Evolutionary conservation across 306 rosid species (phyloP), one percentile per base, ranked within the genome.

Genomic region (Notholithocarpus densiflorus): DNA sequence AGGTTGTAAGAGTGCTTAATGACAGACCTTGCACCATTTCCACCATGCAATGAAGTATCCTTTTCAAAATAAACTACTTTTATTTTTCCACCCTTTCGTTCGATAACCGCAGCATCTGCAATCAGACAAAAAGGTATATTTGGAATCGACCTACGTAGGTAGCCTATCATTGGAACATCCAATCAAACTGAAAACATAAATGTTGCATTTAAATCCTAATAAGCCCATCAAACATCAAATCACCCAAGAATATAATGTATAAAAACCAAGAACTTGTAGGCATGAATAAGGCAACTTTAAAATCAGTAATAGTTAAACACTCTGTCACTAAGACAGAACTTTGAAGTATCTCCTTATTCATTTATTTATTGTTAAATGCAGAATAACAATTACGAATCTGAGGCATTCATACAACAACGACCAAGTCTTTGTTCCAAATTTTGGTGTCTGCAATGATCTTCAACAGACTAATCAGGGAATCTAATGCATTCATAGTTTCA

Each of bases 1-100:
- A 87, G n/a, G 90, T 73, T 37, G 82, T 83, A 77, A 91, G 66
- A 87, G 95, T 82, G 84, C 79, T 83, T 83, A 85, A 43, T 77
- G 97, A 79, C 79, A 92, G 72, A 83, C 87, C 85, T 84, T 87
- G 93, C 84, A 75, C 87, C 98, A 92, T 87, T 73, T 82, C 78
- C 37, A 27, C 68, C 68, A 61, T 27, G 60, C 77, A 76, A 75
- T 48, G 53, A 56, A 13, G 66, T 9, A 71, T 66, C 73, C 31
- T 72, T 71, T 57, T 59, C 75, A 72, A 52, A 31, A 27, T 59
- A 77, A 61, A 73, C 51, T 40, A 84, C 62, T 66, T 27, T 80
- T 23, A 56, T 45, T 43, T 75, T 76, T 37, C 54, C 72, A 77
- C 52, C 51, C 71, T 34, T 3, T 13, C 23, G 21, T 15, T 51